phyloP scores from a whole-genome alignment of 1,139 yeast genomes.

The Blastobotrys arbuscula region DNA sequence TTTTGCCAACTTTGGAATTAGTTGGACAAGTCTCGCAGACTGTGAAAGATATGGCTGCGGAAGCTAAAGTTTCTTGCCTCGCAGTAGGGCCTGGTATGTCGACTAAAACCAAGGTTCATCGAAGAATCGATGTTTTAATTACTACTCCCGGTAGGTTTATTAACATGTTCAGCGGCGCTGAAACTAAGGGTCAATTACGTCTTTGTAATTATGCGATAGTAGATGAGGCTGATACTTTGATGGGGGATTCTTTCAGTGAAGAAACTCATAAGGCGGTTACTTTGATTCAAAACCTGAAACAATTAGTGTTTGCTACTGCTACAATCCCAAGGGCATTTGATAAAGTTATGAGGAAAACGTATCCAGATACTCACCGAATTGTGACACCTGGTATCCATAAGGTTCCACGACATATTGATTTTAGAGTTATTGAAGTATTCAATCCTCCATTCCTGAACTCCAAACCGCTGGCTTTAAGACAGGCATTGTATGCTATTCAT shows the following conservation, averaged over 20 bases:
- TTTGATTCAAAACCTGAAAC: slow-evolving; percentile 49
- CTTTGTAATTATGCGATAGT: slow-evolving; percentile 54
- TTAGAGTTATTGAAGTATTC: slow-evolving; percentile 69
- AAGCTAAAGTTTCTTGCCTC: slow-evolving; percentile 27
- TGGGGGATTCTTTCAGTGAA: slow-evolving; percentile 75
- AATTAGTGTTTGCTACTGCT: slow-evolving; percentile 78
- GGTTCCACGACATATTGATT: slow-evolving; percentile 67
- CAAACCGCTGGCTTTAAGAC: slow-evolving; percentile 77
- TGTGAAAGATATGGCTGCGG: slow-evolving; percentile 43
- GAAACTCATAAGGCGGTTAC: slow-evolving; percentile 58
- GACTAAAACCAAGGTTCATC: slow-evolving; percentile 34
- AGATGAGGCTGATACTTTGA: slow-evolving; percentile 94
- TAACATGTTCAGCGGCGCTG: slow-evolving; percentile 16
- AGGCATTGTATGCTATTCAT: slow-evolving; percentile 78
- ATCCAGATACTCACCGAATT: slow-evolving; percentile 63
- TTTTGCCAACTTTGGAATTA: slow-evolving; percentile 85
- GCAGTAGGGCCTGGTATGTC: slow-evolving; percentile 21
- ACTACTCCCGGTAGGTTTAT: slow-evolving; percentile 60
- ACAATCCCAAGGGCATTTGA: slow-evolving; percentile 81
- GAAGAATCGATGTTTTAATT: slow-evolving; percentile 68
- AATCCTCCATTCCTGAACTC: slow-evolving; percentile 76
- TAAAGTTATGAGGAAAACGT: slow-evolving; percentile 51
- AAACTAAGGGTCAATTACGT: slow-evolving; percentile 24
- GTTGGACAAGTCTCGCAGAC: slow-evolving; percentile 70
- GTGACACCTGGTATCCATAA: slow-evolving; percentile 81